phyloP scores from a whole-genome alignment of 2,329 filamentous ascomycete species.

The Diplodia scrobiculata region DNA sequence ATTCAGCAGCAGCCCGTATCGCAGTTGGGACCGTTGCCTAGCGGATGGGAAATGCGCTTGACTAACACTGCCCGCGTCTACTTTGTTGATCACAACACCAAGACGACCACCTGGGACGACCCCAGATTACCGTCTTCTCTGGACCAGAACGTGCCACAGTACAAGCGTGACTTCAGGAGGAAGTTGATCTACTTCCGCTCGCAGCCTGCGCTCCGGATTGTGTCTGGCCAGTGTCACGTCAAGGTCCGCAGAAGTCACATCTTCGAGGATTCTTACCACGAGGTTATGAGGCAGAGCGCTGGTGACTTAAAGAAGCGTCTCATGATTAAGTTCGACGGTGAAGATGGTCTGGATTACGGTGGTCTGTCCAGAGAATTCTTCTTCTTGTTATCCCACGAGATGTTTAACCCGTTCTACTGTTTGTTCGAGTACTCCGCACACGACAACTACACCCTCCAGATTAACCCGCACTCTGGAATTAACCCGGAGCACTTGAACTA shows the following conservation, averaged over 20 bases:
- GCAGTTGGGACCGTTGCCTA: slow-evolving; percentile 89
- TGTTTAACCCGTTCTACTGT: slow-evolving; percentile 99
- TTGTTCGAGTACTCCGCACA: slow-evolving; percentile 99
- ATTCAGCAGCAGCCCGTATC: slow-evolving; percentile 98
- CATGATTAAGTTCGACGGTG: slow-evolving; percentile 99
- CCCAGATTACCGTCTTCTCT: slow-evolving; percentile 91
- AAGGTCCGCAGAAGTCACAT: slow-evolving; percentile 96
- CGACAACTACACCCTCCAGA: slow-evolving; percentile 99
- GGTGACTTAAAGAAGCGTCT: slow-evolving; percentile 95
- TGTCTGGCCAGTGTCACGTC: slow-evolving; percentile 96
- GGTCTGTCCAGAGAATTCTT: slow-evolving; percentile 98
- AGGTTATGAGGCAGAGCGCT: slow-evolving; percentile 95
- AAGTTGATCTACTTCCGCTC: slow-evolving; percentile 99
- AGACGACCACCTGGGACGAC: slow-evolving; percentile 99
- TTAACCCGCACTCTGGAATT: slow-evolving; percentile 98
- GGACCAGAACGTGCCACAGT: slow-evolving; percentile 97
- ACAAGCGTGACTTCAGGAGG: slow-evolving; percentile 97
- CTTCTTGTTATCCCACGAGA: slow-evolving; percentile 97
- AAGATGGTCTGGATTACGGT: slow-evolving; percentile 96
- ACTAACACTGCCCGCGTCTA: slow-evolving; percentile 98
- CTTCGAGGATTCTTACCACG: slow-evolving; percentile 97
- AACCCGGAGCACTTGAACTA: slow-evolving; percentile 99
- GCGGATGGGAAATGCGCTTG: slow-evolving; percentile 98
- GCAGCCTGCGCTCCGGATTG: slow-evolving; percentile 90
- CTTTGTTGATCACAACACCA: slow-evolving; percentile 99